phyloP scores from a whole-genome alignment of 192 early-diverging fungal genomes.

The Entrophospora sp. region DNA sequence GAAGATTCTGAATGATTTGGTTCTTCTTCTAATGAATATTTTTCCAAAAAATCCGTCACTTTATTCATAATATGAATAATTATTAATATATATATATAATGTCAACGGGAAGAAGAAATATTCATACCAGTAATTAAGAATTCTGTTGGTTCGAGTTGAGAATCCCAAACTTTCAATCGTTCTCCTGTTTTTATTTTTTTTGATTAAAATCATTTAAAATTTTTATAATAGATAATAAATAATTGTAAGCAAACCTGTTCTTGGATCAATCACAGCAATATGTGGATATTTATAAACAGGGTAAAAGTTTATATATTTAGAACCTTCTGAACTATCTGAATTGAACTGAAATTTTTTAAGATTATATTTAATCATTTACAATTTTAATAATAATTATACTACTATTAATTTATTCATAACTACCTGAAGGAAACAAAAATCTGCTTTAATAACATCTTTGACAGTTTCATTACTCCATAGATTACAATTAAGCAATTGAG shows the following conservation, averaged over 20 bases:
- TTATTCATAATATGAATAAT: background rate
- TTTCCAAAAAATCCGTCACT: constrained; percentile 56
- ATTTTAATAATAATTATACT: background rate
- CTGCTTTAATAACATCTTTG: constrained; percentile 63
- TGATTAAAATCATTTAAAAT: background rate
- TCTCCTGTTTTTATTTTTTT: constrained; percentile 46
- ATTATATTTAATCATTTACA: background rate
- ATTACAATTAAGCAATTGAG: constrained; percentile 88
- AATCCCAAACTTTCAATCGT: constrained; percentile 63
- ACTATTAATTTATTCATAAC: background rate
- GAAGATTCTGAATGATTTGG: background rate
- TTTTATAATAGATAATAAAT: background rate
- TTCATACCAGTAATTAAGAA: constrained; percentile 61
- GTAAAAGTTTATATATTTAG: constrained; percentile 65
- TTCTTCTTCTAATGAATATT: constrained; percentile 30
- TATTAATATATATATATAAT: background rate
- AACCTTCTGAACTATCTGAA: constrained; percentile 59
- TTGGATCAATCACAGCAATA: constrained; percentile 79
- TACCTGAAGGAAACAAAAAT: constrained; percentile 86
- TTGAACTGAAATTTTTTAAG: constrained; percentile 7
- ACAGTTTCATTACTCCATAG: constrained; percentile 78
- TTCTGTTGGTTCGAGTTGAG: constrained; percentile 45
- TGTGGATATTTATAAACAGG: constrained; percentile 65
- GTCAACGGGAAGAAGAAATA: background rate
- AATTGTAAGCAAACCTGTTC: constrained; percentile 53